Evolutionary conservation across 164 flowering plant genomes (phyloP).

Genomic region (Piper betle): DNA sequence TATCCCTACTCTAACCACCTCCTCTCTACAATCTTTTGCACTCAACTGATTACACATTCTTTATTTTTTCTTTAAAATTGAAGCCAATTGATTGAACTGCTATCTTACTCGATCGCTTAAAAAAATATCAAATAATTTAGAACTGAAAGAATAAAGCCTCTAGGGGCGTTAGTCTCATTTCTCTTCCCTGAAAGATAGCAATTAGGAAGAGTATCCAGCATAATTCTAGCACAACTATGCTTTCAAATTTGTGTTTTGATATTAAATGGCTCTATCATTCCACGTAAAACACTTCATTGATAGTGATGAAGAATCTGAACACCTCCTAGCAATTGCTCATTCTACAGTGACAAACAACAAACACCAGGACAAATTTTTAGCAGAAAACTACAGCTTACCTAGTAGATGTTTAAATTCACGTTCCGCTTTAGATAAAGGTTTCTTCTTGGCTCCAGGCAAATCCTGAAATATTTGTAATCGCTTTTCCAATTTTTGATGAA

Average conservation of each 20-base stretch:
- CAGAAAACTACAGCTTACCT: constrained; percentile 26
- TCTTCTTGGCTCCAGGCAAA: constrained; percentile 55
- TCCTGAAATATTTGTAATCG: constrained; percentile 45
- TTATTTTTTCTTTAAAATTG: neutral
- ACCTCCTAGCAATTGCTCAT: neutral
- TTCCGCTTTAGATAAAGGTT: constrained; percentile 74
- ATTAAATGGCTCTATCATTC: too few species aligned
- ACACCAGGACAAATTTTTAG: neutral
- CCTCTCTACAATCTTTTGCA: neutral
- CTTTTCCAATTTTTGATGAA: constrained; percentile 35
- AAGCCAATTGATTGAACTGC: neutral
- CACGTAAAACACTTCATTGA: neutral
- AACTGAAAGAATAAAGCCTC: neutral
- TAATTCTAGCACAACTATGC: neutral
- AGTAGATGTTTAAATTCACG: constrained; percentile 68
- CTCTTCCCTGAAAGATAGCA: neutral
- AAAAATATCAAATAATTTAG: neutral
- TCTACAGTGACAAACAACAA: neutral
- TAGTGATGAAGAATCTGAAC: neutral
- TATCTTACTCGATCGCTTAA: too few species aligned
- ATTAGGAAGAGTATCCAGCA: neutral
- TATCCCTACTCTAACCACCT: neutral
- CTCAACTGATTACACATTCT: too few species aligned
- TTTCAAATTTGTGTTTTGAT: too few species aligned
- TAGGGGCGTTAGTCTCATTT: neutral